A percentile compares a stretch with the other conserved stretches of the same genome.
Conservation (phyloP, 768 basidiomycete species). For the Trametes coccinea region DNA sequence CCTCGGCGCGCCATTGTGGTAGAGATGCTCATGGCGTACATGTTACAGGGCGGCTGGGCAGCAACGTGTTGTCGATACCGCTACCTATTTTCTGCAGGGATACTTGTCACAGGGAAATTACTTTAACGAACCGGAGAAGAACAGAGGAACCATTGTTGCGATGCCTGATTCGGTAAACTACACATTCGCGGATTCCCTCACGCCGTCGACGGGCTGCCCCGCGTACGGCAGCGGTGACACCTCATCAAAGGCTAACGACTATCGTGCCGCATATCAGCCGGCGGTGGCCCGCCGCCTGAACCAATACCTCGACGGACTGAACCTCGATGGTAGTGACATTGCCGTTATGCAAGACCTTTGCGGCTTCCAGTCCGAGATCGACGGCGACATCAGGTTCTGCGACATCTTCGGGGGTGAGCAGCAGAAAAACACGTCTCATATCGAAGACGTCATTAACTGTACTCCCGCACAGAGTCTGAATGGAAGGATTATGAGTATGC, state of each 20-base stretch:
- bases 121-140: constrained; percentile 29
- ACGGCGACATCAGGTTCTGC: constrained; percentile 43
- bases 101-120: constrained; percentile 47
- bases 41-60: constrained; percentile 41
- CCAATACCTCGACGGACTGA: constrained; percentile 37
- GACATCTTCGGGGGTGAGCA: constrained; percentile 38
- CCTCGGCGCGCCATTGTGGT: not conserved
- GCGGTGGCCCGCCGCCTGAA: constrained; percentile 40
- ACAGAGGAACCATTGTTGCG: constrained; percentile 38
- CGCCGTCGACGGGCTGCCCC: constrained; percentile 43
- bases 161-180: constrained; percentile 44
- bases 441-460: not conserved
- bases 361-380: constrained; percentile 41
- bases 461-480: constrained; percentile 33
- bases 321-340: constrained; percentile 37
- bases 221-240: constrained; percentile 36
- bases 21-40: not conserved
- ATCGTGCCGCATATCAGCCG: constrained; percentile 36
- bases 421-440: not conserved
- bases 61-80: constrained; percentile 45
- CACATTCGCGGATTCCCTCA: constrained; percentile 46
- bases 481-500: constrained; percentile 49
- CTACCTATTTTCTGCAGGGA: constrained; percentile 41
- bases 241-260: constrained; percentile 30
- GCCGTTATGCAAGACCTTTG: constrained; percentile 48